These are phyloP conservation scores for Cyclaneusma minus DNA, from an alignment of 2,329 filamentous ascomycete species.

Conservation along the genomic window DNA sequence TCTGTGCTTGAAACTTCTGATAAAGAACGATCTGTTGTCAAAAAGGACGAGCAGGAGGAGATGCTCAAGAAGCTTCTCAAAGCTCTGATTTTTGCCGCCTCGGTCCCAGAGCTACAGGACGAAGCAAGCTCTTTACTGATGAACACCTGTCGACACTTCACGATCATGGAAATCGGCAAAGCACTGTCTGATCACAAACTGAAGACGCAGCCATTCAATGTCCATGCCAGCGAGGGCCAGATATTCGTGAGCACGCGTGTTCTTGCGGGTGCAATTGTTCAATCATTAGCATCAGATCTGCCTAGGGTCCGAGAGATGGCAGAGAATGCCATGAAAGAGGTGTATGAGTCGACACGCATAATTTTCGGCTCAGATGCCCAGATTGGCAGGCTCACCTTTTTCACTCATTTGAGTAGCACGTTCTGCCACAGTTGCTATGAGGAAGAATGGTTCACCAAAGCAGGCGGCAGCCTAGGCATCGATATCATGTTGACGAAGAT, in stretches of 20 bases:
- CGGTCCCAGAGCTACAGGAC: slow-evolving; percentile 63
- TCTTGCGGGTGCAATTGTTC: slow-evolving; percentile 77
- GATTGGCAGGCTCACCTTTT: slow-evolving; percentile 68
- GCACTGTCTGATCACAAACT: slow-evolving; percentile 73
- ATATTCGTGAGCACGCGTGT: slow-evolving; percentile 76
- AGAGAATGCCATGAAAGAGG: slow-evolving; percentile 59
- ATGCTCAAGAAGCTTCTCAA: slow-evolving; percentile 78
- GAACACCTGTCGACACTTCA: slow-evolving; percentile 79
- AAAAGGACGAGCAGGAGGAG: slow-evolving; percentile 72
- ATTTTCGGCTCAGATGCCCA: slow-evolving; percentile 65
- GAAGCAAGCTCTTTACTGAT: slow-evolving; percentile 62
- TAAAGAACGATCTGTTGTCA: slow-evolving; percentile 66
- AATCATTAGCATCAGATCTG: slow-evolving; percentile 78
- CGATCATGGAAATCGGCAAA: slow-evolving; percentile 74
- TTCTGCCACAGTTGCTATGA: slow-evolving; percentile 95
- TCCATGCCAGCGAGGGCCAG: slow-evolving; percentile 72
- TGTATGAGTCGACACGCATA: slow-evolving; percentile 59
- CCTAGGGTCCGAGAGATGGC: slow-evolving; percentile 68
- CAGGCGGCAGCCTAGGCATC: slow-evolving; percentile 82
- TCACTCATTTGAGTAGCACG: slow-evolving; percentile 62
- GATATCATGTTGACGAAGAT: slow-evolving; percentile 74
- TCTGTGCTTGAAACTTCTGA: slow-evolving; percentile 62
- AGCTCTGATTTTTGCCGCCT: slow-evolving; percentile 72
- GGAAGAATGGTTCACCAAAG: slow-evolving; percentile 98
- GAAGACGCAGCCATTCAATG: slow-evolving; percentile 63